Base-by-base conservation (phyloP, 805 yeast species). In the Starmera pachycereana region DNA sequence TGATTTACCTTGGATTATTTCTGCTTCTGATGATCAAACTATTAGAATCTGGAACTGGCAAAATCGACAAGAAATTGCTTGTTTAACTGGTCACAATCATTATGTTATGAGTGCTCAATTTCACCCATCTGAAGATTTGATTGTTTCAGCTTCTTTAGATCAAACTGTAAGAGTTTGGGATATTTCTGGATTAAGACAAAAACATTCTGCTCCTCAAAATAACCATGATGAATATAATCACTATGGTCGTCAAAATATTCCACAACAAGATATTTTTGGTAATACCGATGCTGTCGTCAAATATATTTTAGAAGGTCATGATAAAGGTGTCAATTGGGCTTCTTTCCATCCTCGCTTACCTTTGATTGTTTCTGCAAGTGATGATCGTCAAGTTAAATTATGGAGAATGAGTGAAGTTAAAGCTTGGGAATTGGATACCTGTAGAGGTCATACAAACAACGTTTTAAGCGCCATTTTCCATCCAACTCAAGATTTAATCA, bases 11-110 rank as follows among this genome's bases (percentile, higher is more conserved):
- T 92, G 98, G 98, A 84, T 92, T 57, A 77, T 92, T 44, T 82
- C 96, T 22, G 80, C 92, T 45, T 86, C 96, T 35, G 99, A 92
- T 63, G 99, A 92, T 69, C 98, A 92, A 66, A 92, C 99, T 29
- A 88, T 94, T 49, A 76, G 99, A 60, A 90, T 92, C 49, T 92
- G 99, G 99, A 94, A 92, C 66, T 92, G 98, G 98, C 98, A 94
- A 69, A 89, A 89, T 61, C 79, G 98, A 52, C 90, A 88, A 60
- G 97, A 92, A 55, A 83, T 92, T 56, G 97, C 97, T 9, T 87
- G 96, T 55, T 68, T 92, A 51, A 90, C 98, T 8, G 98, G 99
- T 46, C 99, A 92, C 63, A 89, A 87, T 65, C 98, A 92, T 66
- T 92, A 94, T 63, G 97, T 92, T 41, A 86, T 92, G 92, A 84